Base-by-base conservation (phyloP, 495 filamentous ascomycete genomes). In the Daldinia grandis region DNA sequence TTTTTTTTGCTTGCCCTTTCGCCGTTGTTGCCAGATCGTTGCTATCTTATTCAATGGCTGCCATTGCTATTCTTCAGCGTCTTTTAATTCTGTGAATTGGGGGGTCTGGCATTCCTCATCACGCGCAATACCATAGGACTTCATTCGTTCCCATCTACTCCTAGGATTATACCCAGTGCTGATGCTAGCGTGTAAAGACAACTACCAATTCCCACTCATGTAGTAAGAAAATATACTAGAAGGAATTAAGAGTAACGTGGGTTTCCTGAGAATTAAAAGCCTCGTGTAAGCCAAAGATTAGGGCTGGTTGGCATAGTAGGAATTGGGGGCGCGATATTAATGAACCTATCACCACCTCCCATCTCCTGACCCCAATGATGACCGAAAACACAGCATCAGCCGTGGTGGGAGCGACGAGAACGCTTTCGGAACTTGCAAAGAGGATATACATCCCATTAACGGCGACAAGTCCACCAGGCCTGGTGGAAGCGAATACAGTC, bases 391-490 rank as follows among this genome's bases (percentile, higher is more conserved):
- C 58, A 27, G 38, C 53, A 57, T 50, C 70, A 37, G 54, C 47
- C 28, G 44, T 74, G 68, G 68, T 68, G 51, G 69, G 73, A 31
- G 75, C 76, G 24, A 72, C 78, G 30, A 73, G 69, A 49, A 71
- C 75, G 4, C 21, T 80, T 25, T 74, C 72, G 25, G 72, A 76
- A 19, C 86, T 96, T 59, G 84, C 82, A 62, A 92, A 92, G 82
- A 88, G 93, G 30, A 91, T 96, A 74, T 81, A 87, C 71, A 91
- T 96, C 68, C 89, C 90, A 4, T 82, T 90, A 72, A 90, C 85
- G 62, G 84, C 88, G 58, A 90, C 87, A 38, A 93, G 87, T 71
- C 91, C 92, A 3, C 82, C 87, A 3, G 90, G 87, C 3, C 84
- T 94, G 38, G 82, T 91, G 15, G 89, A 91, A 74, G 92, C 93